Base-by-base conservation (phyloP, 768 basidiomycete species). In the Daedalea quercina region DNA sequence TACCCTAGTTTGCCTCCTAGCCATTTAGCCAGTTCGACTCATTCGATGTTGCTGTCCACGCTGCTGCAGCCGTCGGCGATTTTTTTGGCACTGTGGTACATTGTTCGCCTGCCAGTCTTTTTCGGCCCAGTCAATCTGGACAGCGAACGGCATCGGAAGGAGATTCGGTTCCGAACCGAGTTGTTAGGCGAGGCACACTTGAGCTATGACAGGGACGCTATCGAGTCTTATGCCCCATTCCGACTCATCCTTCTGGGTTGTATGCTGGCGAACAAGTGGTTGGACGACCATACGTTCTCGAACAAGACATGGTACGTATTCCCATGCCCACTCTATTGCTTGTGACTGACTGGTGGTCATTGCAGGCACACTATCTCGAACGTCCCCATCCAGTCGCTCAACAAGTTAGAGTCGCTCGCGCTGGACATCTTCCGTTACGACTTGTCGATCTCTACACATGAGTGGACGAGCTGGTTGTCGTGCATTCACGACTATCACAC, bases 201-300 rank as follows among this genome's bases (percentile, higher is more conserved):
- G 19, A 53, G 67, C n/a, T 61, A 67, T 24, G 80, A 81, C 37
- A 65, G 69, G 57, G 79, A 81, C 44, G 68, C 70, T 2, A 67
- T 72, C 46, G 85, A 87, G 63, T 72, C 74, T 6, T 76, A 74
- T 54, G 82, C 81, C 1, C 81, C 85, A 11, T 90, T 90, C 67
- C 80, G 85, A 50, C 73, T 91, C 41, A 73, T 90, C 53, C 77
- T 91, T 22, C 73, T 91, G 22, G 89, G 89, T 19, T 89, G 82
- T 56, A 90, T 91, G 87, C 71, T 91, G 31, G 87, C 88, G 19
- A 90, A 90, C 67, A 91, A 91, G 69, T 90, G 89, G 89, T 64
- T 91, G 57, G 88, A 90, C 57, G 89, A 91, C 60, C 89, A 91
- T 62, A 90, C 89, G 0, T 91, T 90, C 68, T 90, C 87, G 37